These are phyloP conservation scores for Tulasnella sp. DNA, from an alignment of 768 basidiomycete species.

Conservation along the genomic window DNA sequence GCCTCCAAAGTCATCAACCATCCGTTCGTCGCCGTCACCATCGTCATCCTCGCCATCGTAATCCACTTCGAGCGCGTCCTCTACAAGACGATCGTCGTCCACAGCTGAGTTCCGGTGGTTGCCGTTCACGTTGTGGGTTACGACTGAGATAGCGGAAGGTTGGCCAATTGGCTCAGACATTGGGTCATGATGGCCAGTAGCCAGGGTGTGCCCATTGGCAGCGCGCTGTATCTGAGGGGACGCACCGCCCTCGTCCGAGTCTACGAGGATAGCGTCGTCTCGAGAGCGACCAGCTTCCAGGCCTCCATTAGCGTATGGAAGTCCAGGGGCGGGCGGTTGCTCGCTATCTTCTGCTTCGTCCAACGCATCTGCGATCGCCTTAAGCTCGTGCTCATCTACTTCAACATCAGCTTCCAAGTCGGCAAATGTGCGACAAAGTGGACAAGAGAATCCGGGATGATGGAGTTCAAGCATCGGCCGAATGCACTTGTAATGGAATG, in stretches of 20 bases:
- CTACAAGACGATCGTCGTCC: constrained; percentile 8
- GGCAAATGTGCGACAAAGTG: constrained; percentile 88
- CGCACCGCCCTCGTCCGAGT: neutral
- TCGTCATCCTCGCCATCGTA: neutral
- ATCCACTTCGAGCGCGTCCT: constrained; percentile 2
- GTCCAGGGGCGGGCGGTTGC: neutral
- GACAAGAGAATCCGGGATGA: constrained; percentile 89
- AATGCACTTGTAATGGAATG: constrained; percentile 96
- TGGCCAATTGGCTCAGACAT: neutral
- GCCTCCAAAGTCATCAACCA: constrained; percentile 12
- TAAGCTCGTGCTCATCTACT: constrained; percentile 32
- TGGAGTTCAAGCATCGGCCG: constrained; percentile 81
- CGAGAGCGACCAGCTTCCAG: neutral
- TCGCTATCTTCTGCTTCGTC: constrained; percentile 12
- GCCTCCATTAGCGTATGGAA: neutral
- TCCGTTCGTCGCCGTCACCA: constrained; percentile 8
- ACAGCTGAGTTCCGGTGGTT: neutral
- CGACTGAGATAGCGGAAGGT: neutral
- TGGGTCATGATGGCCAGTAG: neutral
- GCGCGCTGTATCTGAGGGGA: neutral
- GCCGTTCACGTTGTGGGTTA: neutral
- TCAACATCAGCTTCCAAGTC: constrained; percentile 96
- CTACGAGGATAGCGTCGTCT: constrained; percentile 1
- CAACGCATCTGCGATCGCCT: constrained; percentile 9
- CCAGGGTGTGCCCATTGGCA: neutral